Evolutionary conservation across 768 basidiomycete species (phyloP), one percentile per base, ranked within the genome.

Genomic region (Tricholoma bakamatsutake): DNA sequence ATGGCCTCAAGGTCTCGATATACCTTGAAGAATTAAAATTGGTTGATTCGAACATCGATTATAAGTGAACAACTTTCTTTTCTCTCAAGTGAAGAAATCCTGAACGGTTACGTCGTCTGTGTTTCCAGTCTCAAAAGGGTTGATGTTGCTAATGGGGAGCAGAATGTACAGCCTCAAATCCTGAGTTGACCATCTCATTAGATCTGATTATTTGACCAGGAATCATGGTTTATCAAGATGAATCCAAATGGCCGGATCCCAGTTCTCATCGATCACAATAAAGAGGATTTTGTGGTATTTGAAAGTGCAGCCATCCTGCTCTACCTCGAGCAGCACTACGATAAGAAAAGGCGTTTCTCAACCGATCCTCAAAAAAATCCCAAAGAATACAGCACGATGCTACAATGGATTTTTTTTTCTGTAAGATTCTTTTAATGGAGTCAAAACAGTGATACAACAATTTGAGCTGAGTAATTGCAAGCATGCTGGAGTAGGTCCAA

Each of bases 391-490:
- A 87, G 82, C 63, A 84, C 88, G 70, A 77, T 82, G 72, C 64
- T 90, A 21, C 90, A 91, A 64, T 95, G 91, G 93, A 83, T 93
- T 51, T 90, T 93, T 74, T 94, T 93, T 60, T 80, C 84, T 12
- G 86, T 86, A 58, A 54, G 80, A 62, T 24, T 3, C 3, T 24
- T 37, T 24, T 5, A 48, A 63, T 30, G 17, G 66, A 57, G n/a
- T 35, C 12, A 28, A 54, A 6, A 4, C 17, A 33, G 17, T 13
- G 12, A 47, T 51, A 13, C 35, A 40, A 50, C 2, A 21, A n/a
- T 2, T 27, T 55, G 34, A 28, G 43, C 17, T 52, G 54, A 11
- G 17, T 34, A 5, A 13, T 21, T 1, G 55, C 28, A 64, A 89
- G 85, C 88, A 90, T 65, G 90, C 88, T 1, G 90, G 87, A 24